Conservation (phyloP, 768 basidiomycete species). For the Scleroderma citrinum region DNA sequence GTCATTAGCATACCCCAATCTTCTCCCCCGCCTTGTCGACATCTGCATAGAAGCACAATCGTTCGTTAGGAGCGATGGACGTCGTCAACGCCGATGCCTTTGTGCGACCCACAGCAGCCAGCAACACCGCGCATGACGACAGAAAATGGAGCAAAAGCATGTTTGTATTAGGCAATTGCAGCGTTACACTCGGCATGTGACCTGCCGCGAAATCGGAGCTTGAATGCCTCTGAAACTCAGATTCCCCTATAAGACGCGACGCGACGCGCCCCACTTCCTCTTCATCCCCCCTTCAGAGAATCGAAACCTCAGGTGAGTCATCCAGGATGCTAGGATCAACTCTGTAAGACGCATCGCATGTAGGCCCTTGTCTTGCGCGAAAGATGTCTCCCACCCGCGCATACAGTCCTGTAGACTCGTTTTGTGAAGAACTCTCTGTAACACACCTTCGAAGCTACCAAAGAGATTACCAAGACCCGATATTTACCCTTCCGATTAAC, state of each 20-base stretch:
- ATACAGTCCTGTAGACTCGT: constrained; percentile 1
- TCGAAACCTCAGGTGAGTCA: neutral
- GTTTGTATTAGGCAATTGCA: neutral
- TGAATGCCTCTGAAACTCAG: neutral
- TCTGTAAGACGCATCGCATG: too few relatives aligned
- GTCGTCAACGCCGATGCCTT: constrained; percentile 74
- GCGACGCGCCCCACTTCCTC: neutral
- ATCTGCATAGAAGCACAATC: constrained; percentile 91
- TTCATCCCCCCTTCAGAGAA: neutral
- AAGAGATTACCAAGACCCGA: constrained; percentile 3
- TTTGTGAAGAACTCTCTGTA: constrained; percentile 7
- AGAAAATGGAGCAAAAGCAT: constrained; percentile 23
- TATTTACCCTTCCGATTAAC: too few relatives aligned
- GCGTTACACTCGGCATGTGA: constrained; percentile 14
- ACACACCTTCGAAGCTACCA: constrained; percentile 4
- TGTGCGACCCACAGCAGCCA: constrained; percentile 28
- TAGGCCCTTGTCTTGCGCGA: too few relatives aligned
- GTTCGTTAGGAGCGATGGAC: constrained; percentile 68
- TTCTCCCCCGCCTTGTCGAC: constrained; percentile 95
- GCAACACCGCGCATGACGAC: constrained; percentile 19
- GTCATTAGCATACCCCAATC: constrained; percentile 57
- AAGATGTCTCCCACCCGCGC: constrained; percentile 1
- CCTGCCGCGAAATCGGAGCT: constrained; percentile 16
- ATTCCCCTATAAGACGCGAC: neutral
- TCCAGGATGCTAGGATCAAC: neutral